Evolutionary conservation across 495 filamentous ascomycete genomes (phyloP).

Genomic region (Lasiosphaeriaceae sp.): DNA sequence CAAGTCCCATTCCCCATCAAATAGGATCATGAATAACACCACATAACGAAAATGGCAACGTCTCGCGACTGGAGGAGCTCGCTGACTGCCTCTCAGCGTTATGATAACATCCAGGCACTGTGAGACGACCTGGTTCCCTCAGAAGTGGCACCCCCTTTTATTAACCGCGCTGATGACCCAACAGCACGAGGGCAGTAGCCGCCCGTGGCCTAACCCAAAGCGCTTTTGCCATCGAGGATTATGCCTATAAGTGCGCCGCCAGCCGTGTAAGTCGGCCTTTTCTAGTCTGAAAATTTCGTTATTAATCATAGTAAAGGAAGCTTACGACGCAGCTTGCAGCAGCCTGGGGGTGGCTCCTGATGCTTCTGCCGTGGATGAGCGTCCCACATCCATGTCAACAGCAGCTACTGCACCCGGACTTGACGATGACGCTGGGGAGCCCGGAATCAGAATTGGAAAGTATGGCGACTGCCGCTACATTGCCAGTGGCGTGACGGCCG

Average conservation of each 20-base stretch:
- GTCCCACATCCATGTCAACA: no score
- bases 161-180: not conserved
- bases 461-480: constrained; percentile 69
- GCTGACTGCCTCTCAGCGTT: constrained; percentile 45
- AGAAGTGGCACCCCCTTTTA: not conserved
- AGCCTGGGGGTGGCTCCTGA: not conserved
- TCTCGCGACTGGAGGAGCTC: constrained; percentile 18
- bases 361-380: no score
- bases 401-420: not conserved
- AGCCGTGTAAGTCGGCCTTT: constrained; percentile 29
- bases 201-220: constrained; percentile 16
- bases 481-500: constrained; percentile 74
- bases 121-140: constrained; percentile 21
- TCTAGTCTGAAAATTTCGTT: not conserved
- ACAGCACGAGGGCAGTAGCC: constrained; percentile 4
- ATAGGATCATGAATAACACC: not conserved
- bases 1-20: no score
- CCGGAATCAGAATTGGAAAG: constrained; percentile 60
- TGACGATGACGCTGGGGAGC: constrained; percentile 22
- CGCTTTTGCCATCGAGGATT: constrained; percentile 38
- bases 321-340: constrained; percentile 38
- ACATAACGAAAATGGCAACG: constrained; percentile 17
- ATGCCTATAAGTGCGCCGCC: constrained; percentile 39
- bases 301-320: constrained; percentile 32
- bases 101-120: constrained; percentile 50